phyloP scores from a whole-genome alignment of 1,284 basidiomycete species.

The Tremellales sp. region DNA sequence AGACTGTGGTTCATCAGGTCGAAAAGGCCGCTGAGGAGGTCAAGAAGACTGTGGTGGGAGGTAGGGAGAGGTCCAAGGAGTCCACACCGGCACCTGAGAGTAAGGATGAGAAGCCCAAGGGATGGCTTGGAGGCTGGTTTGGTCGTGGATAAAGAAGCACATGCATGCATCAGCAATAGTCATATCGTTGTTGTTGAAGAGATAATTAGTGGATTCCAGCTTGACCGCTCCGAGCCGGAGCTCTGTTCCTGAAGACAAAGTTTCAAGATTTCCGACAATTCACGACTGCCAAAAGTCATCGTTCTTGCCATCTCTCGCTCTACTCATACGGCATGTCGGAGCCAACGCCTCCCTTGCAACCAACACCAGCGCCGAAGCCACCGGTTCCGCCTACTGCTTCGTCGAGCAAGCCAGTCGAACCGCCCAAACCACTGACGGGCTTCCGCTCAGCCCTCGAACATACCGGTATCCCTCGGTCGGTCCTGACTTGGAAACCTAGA shows the following conservation, averaged over 20 bases:
- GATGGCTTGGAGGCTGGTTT: conserved; percentile 49
- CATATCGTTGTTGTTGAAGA: neutral
- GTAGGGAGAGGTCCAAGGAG: conserved; percentile 30
- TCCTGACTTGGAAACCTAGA: conserved; percentile 50
- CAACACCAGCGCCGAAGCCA: neutral
- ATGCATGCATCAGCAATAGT: neutral
- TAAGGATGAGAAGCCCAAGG: conserved; percentile 27
- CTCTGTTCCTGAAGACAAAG: neutral
- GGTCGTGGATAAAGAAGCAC: conserved; percentile 17
- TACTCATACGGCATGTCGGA: neutral
- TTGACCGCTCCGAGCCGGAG: neutral
- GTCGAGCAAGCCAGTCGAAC: neutral
- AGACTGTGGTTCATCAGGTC: conserved; percentile 3
- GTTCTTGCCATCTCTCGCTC: conserved; percentile 4
- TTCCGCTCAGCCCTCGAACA: conserved; percentile 48
- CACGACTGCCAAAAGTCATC: neutral
- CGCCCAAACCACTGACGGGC: conserved; percentile 18
- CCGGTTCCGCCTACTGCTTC: neutral
- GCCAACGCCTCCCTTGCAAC: neutral
- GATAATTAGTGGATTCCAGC: neutral
- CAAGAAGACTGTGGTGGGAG: conserved; percentile 16
- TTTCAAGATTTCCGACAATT: too few species aligned
- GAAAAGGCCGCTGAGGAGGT: conserved; percentile 5
- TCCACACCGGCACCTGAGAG: conserved; percentile 25
- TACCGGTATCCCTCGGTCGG: conserved; percentile 50